Conservation (phyloP, 2,329 filamentous ascomycete species). For the Fusarium virguliforme region DNA sequence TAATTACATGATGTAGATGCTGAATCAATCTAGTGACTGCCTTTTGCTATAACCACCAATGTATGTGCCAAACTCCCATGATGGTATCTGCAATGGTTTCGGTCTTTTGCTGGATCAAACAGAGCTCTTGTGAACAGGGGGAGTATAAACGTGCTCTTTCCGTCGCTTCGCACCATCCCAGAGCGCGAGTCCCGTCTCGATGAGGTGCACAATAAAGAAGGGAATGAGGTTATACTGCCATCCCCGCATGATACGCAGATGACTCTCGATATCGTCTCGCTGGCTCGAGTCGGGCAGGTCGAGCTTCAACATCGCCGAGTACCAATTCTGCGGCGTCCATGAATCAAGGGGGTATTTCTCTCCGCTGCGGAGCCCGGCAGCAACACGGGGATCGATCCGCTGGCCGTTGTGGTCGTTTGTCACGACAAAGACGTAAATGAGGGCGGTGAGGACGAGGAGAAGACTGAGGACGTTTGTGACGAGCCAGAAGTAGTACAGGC, state of each 20-base stretch:
- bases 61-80: not conserved
- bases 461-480: slow-evolving; percentile 45
- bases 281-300: slow-evolving; percentile 35
- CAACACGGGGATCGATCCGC: slow-evolving; percentile 36
- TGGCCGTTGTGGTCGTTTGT: slow-evolving; percentile 50
- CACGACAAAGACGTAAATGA: slow-evolving; percentile 51
- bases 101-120: slow-evolving; percentile 3
- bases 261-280: slow-evolving; percentile 42
- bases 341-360: slow-evolving; percentile 44
- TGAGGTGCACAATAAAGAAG: slow-evolving; percentile 50
- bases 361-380: slow-evolving; percentile 23
- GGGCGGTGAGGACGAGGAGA: slow-evolving; percentile 43
- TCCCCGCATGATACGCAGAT: slow-evolving; percentile 49
- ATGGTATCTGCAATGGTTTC: not conserved
- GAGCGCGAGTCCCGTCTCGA: slow-evolving; percentile 46
- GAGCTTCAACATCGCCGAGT: slow-evolving; percentile 46
- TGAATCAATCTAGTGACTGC: not conserved
- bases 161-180: slow-evolving; percentile 43
- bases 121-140: slow-evolving; percentile 18
- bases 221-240: slow-evolving; percentile 54
- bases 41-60: not conserved
- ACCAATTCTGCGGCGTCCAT: slow-evolving; percentile 53
- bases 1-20: slow-evolving; percentile 3
- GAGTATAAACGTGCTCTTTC: slow-evolving; percentile 1
- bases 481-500: slow-evolving; percentile 47